Percentiles rank a stretch among this genome's conserved stretches.
Evolutionary conservation across 345 rosid species (phyloP).

Genomic region (Mallotus nudiflorus): DNA sequence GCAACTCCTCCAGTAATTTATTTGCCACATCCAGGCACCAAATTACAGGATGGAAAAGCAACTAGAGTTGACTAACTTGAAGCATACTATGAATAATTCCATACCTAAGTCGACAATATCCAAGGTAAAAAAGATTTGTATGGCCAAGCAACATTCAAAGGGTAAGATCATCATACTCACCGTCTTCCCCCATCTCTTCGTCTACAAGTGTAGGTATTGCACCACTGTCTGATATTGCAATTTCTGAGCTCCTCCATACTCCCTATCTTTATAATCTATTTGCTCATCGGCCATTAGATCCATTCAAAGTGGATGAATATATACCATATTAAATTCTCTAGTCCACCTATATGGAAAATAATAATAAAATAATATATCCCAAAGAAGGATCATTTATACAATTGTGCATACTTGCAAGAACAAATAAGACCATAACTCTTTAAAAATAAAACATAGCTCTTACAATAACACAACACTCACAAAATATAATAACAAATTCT

Average conservation of each 20-base stretch:
- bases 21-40: no score
- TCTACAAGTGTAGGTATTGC: conserved; percentile 84
- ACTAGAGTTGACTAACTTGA: no score
- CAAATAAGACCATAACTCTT: neutral
- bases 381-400: neutral
- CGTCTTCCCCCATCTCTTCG: conserved; percentile 76
- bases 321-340: conserved; percentile 20
- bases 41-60: no score
- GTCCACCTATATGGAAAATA: conserved; percentile 11
- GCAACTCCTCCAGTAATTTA: no score
- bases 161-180: conserved; percentile 87
- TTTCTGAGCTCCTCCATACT: conserved; percentile 56
- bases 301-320: conserved; percentile 40
- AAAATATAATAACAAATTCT: no score
- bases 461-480: no score
- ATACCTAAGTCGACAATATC: no score
- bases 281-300: conserved; percentile 57
- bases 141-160: no score
- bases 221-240: conserved; percentile 65
- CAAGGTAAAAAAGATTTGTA: no score
- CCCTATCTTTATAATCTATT: conserved; percentile 48
- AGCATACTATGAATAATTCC: no score
- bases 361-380: neutral
- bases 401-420: neutral
- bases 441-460: neutral